Evolutionary conservation across 2,329 filamentous ascomycete genomes (phyloP), one percentile per base, ranked within the genome.

Genomic region (Ophiostoma sp.): DNA sequence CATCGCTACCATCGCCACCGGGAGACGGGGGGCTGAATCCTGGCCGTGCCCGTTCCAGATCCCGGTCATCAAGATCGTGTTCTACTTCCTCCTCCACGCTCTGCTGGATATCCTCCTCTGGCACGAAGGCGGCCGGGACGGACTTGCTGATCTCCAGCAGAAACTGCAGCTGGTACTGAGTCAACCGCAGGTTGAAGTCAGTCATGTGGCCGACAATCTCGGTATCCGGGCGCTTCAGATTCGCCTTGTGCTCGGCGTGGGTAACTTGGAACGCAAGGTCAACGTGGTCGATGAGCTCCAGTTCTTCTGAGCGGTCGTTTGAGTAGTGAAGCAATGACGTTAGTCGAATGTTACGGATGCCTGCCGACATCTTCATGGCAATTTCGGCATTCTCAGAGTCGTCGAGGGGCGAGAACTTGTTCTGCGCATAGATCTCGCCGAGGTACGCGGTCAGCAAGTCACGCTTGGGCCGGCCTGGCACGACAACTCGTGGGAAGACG

Each of bases 231-330:
- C 95, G 89, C 78, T 96, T 91, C 71, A 88, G 85, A 17, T 92
- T 92, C 42, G 88, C 82, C 77, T 89, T 90, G 80, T 99, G 96
- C 79, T 98, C 95, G 0, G 95, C 89, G 81, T 98, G 95, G 2
- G 92, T 97, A 76, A 99, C 91, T 75, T 93, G 93, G 83, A 99
- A 98, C 66, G 93, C 93, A 31, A 99, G 85, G 80, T 99, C 96
- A 15, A 99, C 94, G 78, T 98, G 94, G 79, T 99, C 95, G 77
- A 99, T 97, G 85, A 99, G 92, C 80, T 99, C 94, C 8, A 99
- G 85, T 80, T 97, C 94, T 81, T 99, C 96, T 0, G 89, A 89
- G 73, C 88, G 83, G 45, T 90, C 88, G 2, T 90, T 86, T 0
- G 89, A 82, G 78, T 97, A 98, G 80, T 97, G 89, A 79, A 98